A percentile compares a stretch with the other conserved stretches of the same genome.
These are phyloP conservation scores for Cronartium ribicola DNA, from an alignment of 1,284 basidiomycete genomes.

Conservation along the genomic window DNA sequence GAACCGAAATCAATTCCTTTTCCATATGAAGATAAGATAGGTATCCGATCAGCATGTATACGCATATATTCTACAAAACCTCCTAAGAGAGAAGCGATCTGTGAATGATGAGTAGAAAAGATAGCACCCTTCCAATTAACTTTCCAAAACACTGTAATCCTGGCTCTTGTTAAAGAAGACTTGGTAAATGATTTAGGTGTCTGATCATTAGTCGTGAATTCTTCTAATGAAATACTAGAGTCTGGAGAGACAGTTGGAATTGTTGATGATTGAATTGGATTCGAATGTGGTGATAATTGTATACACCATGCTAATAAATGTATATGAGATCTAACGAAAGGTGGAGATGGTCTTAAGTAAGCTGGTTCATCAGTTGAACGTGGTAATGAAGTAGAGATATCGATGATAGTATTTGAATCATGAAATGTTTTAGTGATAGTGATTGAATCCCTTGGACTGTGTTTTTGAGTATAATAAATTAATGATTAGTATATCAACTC, in stretches of 20 bases:
- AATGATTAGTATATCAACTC: slow-evolving; percentile 52
- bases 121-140: slow-evolving; percentile 84
- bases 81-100: slow-evolving; percentile 64
- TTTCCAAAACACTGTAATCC: slow-evolving; percentile 89
- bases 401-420: slow-evolving; percentile 76
- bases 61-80: slow-evolving; percentile 72
- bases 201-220: slow-evolving; percentile 7
- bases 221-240: slow-evolving; percentile 51
- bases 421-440: slow-evolving; percentile 80
- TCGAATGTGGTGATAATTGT: slow-evolving; percentile 55
- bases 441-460: slow-evolving; percentile 82
- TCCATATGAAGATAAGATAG: slow-evolving; percentile 72
- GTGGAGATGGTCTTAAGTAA: slow-evolving; percentile 87
- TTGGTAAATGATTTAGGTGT: slow-evolving; percentile 43
- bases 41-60: slow-evolving; percentile 68
- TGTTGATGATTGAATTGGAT: slow-evolving; percentile 1
- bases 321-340: slow-evolving; percentile 87
- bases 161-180: slow-evolving; percentile 55
- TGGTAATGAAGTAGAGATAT: slow-evolving; percentile 91
- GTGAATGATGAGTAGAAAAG: slow-evolving; percentile 59
- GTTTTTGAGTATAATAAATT: slow-evolving; percentile 42
- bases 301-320: slow-evolving; percentile 87
- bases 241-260: neutral
- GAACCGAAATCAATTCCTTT: slow-evolving; percentile 73
- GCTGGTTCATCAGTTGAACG: slow-evolving; percentile 85